Conservation (phyloP, 1,284 basidiomycete species). For the Pascua sp. region DNA sequence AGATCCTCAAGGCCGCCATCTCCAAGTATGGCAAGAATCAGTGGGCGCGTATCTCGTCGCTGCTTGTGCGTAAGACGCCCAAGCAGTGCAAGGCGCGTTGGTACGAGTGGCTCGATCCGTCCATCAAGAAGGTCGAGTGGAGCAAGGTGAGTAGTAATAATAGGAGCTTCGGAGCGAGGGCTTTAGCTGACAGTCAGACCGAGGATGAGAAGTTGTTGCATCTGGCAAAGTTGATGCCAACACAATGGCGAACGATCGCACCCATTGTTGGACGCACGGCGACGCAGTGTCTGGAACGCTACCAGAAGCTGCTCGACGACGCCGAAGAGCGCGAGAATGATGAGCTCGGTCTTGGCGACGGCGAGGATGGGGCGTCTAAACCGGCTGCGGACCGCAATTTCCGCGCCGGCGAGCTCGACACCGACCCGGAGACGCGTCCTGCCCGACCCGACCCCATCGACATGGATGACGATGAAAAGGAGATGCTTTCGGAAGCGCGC, state of each 20-base stretch:
- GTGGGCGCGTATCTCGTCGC: conserved; percentile 95
- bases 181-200: conserved; percentile 54
- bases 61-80: conserved; percentile 96
- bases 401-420: conserved; percentile 95
- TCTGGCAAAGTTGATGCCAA: conserved; percentile 98
- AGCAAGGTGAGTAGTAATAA: conserved; percentile 66
- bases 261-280: conserved; percentile 99
- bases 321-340: conserved; percentile 93
- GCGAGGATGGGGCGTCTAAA: conserved; percentile 67
- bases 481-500: conserved; percentile 98
- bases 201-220: conserved; percentile 99
- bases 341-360: conserved; percentile 82
- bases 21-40: conserved; percentile 94
- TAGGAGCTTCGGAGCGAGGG: neutral
- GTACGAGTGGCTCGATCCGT: conserved; percentile 99
- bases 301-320: conserved; percentile 96
- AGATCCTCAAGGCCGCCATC: conserved; percentile 94
- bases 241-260: conserved; percentile 99
- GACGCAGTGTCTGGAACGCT: conserved; percentile 95
- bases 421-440: conserved; percentile 97
- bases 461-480: conserved; percentile 99
- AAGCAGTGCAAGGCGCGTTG: conserved; percentile 98
- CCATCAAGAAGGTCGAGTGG: conserved; percentile 99
- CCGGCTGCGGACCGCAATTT: conserved; percentile 87
- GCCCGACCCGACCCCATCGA: conserved; percentile 98